Conservation (phyloP, 2,329 filamentous ascomycete genomes). For the Fusarium nurragi region DNA sequence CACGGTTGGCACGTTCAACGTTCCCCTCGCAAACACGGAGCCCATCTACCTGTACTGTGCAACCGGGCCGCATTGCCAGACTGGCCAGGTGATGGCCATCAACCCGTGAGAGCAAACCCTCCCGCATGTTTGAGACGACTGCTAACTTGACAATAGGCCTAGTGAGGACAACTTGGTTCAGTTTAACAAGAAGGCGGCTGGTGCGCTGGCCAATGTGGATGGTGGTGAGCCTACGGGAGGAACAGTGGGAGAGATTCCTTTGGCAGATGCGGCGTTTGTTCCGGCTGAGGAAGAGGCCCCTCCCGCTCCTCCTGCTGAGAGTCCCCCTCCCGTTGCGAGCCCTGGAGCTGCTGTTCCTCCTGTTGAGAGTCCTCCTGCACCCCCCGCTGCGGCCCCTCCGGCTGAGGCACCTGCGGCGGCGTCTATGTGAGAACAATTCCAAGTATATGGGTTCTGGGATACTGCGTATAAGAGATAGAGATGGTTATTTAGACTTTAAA, state of each 20-base stretch:
- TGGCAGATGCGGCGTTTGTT: slow-evolving; percentile 35
- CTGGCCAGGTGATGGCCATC: slow-evolving; percentile 61
- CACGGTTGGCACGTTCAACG: slow-evolving; percentile 57
- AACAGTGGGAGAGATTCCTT: slow-evolving; percentile 33
- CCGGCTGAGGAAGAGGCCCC: slow-evolving; percentile 23
- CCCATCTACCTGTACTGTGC: slow-evolving; percentile 63
- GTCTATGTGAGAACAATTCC: not conserved
- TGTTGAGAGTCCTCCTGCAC: not conserved
- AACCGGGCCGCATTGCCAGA: slow-evolving; percentile 58
- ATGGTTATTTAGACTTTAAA: not conserved
- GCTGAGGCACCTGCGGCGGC: not conserved
- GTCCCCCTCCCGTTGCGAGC: not conserved
- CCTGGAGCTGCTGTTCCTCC: not conserved
- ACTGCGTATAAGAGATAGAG: no score
- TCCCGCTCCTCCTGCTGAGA: slow-evolving; percentile 10
- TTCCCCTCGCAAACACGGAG: slow-evolving; percentile 55
- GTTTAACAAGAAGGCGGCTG: slow-evolving; percentile 31
- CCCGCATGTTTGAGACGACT: fast-evolving
- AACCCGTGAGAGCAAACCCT: slow-evolving; percentile 52
- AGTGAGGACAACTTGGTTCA: slow-evolving; percentile 32
- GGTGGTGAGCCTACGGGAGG: slow-evolving; percentile 32
- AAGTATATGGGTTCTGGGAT: no score
- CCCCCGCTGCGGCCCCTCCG: not conserved
- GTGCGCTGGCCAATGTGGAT: slow-evolving; percentile 37
- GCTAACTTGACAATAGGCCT: slow-evolving; percentile 2